These are phyloP conservation scores for Hsuehochloa calcarea DNA, from an alignment of 176 grass and related monocot genomes.

Conservation along the genomic window DNA sequence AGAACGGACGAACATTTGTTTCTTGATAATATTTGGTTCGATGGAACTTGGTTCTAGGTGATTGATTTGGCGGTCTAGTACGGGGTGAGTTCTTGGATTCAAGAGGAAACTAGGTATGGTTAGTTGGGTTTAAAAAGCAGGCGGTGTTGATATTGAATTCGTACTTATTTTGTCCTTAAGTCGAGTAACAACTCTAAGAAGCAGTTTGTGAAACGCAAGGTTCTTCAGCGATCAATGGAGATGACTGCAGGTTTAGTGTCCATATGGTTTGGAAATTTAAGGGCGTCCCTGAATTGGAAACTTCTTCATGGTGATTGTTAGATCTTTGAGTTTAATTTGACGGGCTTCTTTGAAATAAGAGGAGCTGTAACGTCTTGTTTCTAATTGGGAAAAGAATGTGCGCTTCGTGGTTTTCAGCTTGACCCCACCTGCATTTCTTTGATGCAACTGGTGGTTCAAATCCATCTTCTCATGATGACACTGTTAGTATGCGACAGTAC, in stretches of 20 bases:
- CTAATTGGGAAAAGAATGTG: not conserved
- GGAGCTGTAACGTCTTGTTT: not conserved
- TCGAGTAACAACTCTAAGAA: not conserved
- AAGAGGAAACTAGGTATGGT: not conserved
- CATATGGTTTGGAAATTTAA: not conserved
- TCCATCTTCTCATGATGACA: not conserved
- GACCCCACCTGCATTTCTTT: not conserved
- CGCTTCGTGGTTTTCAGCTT: not conserved
- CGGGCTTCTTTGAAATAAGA: not conserved
- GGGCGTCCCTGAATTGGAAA: not conserved
- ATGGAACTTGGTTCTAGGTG: not conserved
- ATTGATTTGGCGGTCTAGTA: not conserved
- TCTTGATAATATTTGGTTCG: not conserved
- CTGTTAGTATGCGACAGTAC: not conserved
- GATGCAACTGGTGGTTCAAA: not conserved
- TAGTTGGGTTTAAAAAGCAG: not conserved
- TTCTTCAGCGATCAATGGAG: not conserved
- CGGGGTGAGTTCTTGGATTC: not conserved
- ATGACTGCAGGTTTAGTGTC: not conserved
- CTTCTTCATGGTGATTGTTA: not conserved
- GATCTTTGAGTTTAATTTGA: not conserved
- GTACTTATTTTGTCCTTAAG: not conserved
- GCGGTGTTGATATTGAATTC: not conserved
- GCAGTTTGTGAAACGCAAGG: not conserved
- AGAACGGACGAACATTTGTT: not conserved